These are phyloP conservation scores for Talaromyces marneffei DNA, from an alignment of 2,329 filamentous ascomycete species.

Conservation along the genomic window DNA sequence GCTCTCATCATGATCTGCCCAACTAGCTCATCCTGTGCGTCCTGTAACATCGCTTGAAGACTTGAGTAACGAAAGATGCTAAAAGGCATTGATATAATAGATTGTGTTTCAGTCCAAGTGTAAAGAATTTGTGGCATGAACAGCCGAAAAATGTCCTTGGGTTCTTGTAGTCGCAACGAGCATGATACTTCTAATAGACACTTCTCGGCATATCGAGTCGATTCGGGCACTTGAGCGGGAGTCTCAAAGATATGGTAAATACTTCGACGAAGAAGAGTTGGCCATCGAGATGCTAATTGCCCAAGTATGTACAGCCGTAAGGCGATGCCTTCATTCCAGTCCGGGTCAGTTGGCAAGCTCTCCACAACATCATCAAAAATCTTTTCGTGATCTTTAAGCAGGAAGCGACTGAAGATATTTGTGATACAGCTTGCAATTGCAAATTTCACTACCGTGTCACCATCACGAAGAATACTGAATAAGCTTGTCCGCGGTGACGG, in stretches of 20 bases:
- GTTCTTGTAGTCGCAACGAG: constrained; percentile 58
- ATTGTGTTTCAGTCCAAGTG: constrained; percentile 72
- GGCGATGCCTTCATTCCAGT: constrained; percentile 74
- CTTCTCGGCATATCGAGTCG: constrained; percentile 63
- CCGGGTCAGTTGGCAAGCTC: constrained; percentile 66
- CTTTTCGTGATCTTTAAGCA: constrained; percentile 75
- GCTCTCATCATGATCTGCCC: constrained; percentile 78
- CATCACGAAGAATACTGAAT: constrained; percentile 63
- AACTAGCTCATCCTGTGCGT: constrained; percentile 69
- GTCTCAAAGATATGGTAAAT: constrained; percentile 95
- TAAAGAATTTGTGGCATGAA: constrained; percentile 87
- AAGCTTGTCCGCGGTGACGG: constrained; percentile 65
- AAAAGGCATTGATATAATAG: constrained; percentile 69
- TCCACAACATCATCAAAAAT: constrained; percentile 80
- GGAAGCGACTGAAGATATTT: constrained; percentile 70
- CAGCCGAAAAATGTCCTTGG: constrained; percentile 68
- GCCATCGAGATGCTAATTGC: constrained; percentile 73
- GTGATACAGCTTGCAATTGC: constrained; percentile 65
- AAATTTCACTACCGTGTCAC: constrained; percentile 68
- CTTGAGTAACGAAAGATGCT: constrained; percentile 73
- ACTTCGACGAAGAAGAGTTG: constrained; percentile 76
- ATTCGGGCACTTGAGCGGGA: constrained; percentile 63
- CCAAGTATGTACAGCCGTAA: constrained; percentile 72
- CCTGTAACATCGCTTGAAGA: constrained; percentile 62
- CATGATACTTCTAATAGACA: constrained; percentile 64